Base-by-base conservation (phyloP, 1,139 yeast species). In the Hyphopichia wangnamkhiaoensis region DNA sequence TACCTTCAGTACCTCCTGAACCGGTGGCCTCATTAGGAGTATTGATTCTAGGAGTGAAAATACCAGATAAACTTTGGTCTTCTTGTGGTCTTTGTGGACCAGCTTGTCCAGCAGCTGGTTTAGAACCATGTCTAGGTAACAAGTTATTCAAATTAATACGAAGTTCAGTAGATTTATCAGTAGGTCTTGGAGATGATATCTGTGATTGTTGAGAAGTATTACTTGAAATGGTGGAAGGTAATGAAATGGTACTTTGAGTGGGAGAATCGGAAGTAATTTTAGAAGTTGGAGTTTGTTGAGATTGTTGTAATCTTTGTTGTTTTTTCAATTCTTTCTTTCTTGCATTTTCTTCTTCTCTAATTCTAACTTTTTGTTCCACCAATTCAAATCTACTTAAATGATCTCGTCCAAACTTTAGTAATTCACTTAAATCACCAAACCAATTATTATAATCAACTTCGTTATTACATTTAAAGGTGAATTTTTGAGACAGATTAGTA, bases 401-500 rank as follows among this genome's bases (percentile, higher is more conserved):
- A 33, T 65, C 54, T 35, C 55, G 43, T 9, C 68, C 72, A 50
- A 62, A 72, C 47, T 61, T 61, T 37, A 68, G 58, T 41, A 72
- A 55, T 47, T 71, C 74, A 26, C 53, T 55, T 42, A 72, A 58
- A 48, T 72, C 78, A 28, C 54, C 58, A 42, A 52, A 59, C 77
- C 77, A 72, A 34, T 54, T 51, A 15, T 46, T 44, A 39, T 56
- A 72, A 34, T 71, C 77, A 5, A 41, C 40, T 8, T 43, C 46
- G 28, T 50, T 60, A 37, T 57, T 55, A 45, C 77, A 71, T 45
- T 68, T 71, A 47, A 72, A 71, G 2, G 74, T 68, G 34, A 53
- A 52, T 48, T 63, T 69, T 35, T 63, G 65, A 14, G 57, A 50
- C 14, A 54, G 46, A 41, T 60, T 61, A 5, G 65, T 53, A 15